Evolutionary conservation across 2,329 filamentous ascomycete species (phyloP), one percentile per base, ranked within the genome.

Genomic region (Didymellaceae sp.): DNA sequence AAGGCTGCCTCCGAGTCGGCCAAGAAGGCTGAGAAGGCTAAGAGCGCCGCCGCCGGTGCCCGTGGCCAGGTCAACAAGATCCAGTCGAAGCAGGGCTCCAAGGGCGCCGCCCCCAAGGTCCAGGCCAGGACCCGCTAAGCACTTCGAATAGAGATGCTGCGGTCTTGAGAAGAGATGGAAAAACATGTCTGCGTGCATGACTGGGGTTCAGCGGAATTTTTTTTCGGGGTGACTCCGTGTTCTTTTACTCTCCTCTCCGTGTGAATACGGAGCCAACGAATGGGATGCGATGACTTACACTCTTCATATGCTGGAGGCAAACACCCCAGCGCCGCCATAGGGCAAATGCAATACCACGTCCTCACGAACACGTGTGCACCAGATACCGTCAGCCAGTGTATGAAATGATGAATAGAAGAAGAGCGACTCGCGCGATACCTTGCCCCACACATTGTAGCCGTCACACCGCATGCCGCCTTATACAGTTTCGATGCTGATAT

Each of bases 21-120:
- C 78, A 99, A 97, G 91, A 99, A 97, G 90, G 89, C 90, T 55
- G 92, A 97, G 82, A 99, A 99, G 91, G 94, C 94, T 73, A 97
- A 97, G 90, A 83, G 71, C 74, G 92, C 92, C 64, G 85, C 88
- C 67, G 72, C 67, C 58, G 84, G 87, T 66, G 80, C 87, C 76
- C 88, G 90, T 82, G 92, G 91, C 75, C 85, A 91, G 82, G 82
- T 84, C 66, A 78, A 80, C 73, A 87, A 89, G 78, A 90, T 96
- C 77, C 82, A 88, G 78, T 92, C 91, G 87, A 99, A 99, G 90
- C 91, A 96, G 86, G 91, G 91, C 74, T 88, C 91, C 65, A 96
- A 96, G 87, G 94, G 94, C 73, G 86, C 91, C 68, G 86, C 84
- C 70, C 79, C 82, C 75, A 97, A 97, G 89, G 87, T 91, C 71